A percentile compares a stretch with the other conserved stretches of the same genome.
These are phyloP conservation scores for Pythium insidiosum DNA, from an alignment of 352 stramenopile species.

Conservation along the genomic window DNA sequence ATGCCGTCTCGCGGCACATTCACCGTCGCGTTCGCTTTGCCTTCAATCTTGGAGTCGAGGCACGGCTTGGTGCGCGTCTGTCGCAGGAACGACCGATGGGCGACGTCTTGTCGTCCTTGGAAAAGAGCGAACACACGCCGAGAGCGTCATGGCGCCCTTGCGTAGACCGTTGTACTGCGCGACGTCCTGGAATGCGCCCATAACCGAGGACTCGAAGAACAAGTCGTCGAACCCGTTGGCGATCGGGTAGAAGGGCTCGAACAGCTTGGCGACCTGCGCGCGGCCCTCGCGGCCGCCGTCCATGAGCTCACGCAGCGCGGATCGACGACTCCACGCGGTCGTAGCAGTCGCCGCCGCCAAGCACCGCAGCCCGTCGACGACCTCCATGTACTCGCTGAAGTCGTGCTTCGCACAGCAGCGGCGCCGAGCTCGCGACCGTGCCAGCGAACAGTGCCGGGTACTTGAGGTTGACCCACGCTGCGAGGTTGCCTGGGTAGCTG, in stretches of 20 bases:
- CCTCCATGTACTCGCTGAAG: conserved; percentile 86
- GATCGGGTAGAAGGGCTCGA: conserved; percentile 64
- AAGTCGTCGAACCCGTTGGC: conserved; percentile 73
- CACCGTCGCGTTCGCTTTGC: conserved; percentile 48
- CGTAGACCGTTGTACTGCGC: conserved; percentile 64
- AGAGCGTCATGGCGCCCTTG: conserved; percentile 36
- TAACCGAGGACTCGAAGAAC: conserved; percentile 65
- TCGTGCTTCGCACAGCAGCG: conserved; percentile 76
- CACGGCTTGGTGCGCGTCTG: conserved; percentile 45
- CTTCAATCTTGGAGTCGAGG: conserved; percentile 79
- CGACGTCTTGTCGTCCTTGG: conserved; percentile 12
- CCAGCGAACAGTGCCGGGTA: conserved; percentile 89
- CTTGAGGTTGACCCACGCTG: conserved; percentile 90
- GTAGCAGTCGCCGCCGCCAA: conserved; percentile 82
- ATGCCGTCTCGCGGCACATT: conserved; percentile 50
- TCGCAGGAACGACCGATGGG: conserved; percentile 40
- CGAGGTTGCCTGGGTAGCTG: conserved; percentile 92
- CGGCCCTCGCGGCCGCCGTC: conserved; percentile 36
- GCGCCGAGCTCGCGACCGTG: conserved; percentile 89
- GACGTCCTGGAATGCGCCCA: conserved; percentile 73
- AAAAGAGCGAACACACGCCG: conserved; percentile 53
- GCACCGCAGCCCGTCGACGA: conserved; percentile 69
- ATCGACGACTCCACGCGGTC: conserved; percentile 63
- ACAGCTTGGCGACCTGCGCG: conserved; percentile 33
- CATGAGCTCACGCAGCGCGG: conserved; percentile 41